Conservation (phyloP, 2,329 filamentous ascomycete genomes). For the Trichoderma cornu-damae region DNA sequence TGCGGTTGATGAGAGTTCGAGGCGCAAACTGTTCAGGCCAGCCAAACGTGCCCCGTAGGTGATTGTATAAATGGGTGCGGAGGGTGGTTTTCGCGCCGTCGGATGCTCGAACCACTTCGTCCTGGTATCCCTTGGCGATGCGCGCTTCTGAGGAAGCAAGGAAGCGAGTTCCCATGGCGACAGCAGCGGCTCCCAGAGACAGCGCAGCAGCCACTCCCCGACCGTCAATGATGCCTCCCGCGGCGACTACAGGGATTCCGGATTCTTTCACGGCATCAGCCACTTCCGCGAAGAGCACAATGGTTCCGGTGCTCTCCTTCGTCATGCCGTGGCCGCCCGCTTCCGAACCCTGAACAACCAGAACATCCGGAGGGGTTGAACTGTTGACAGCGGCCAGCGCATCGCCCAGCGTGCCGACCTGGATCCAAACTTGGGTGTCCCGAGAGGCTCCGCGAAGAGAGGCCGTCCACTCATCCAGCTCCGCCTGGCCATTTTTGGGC, state of each 20-base stretch:
- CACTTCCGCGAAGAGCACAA: slow-evolving; percentile 48
- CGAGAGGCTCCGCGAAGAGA: slow-evolving; percentile 37
- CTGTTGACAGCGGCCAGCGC: slow-evolving; percentile 39
- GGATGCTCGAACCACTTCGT: slow-evolving; percentile 37
- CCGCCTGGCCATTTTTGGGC: slow-evolving; percentile 33
- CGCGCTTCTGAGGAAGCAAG: slow-evolving; percentile 45
- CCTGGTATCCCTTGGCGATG: slow-evolving; percentile 38
- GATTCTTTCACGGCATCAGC: slow-evolving; percentile 35
- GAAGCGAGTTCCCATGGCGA: slow-evolving; percentile 60
- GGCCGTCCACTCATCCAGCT: slow-evolving; percentile 42
- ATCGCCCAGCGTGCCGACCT: slow-evolving; percentile 46
- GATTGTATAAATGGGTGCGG: slow-evolving; percentile 42
- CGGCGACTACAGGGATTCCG: slow-evolving; percentile 44
- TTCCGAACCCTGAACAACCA: slow-evolving; percentile 50
- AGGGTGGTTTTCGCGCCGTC: slow-evolving; percentile 38
- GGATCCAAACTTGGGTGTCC: slow-evolving; percentile 47
- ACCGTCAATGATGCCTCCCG: slow-evolving; percentile 50
- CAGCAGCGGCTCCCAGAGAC: slow-evolving; percentile 48
- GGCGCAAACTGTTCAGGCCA: slow-evolving; percentile 42
- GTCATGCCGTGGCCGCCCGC: slow-evolving; percentile 50
- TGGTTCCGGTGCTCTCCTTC: slow-evolving; percentile 39
- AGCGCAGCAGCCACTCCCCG: slow-evolving; percentile 47
- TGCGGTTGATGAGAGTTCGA: slow-evolving; percentile 37
- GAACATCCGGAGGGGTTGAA: slow-evolving; percentile 39
- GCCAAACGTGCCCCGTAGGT: slow-evolving; percentile 38